phyloP scores from a whole-genome alignment of 208 protist species.

The Leishmania mexicana region DNA sequence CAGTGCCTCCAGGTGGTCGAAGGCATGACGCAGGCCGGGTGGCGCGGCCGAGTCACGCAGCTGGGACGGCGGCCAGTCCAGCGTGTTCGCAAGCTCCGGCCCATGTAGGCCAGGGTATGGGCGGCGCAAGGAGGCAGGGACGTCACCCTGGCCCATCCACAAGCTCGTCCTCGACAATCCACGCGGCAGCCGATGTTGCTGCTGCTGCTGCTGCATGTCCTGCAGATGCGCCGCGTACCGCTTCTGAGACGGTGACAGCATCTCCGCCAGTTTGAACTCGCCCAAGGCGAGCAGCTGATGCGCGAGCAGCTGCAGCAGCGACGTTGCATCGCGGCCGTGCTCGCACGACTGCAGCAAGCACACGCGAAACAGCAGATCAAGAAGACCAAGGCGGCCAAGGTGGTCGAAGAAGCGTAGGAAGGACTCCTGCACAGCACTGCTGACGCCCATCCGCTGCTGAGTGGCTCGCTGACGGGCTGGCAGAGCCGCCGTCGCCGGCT shows the following conservation, averaged over 20 bases:
- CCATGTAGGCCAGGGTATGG: background rate
- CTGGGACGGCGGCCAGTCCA: background rate
- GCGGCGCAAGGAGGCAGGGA: background rate
- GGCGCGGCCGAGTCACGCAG: background rate
- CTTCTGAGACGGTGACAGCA: slow-evolving; percentile 22
- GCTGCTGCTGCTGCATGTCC: slow-evolving; percentile 7
- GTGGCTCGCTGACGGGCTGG: slow-evolving; percentile 26
- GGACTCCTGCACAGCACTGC: slow-evolving; percentile 9
- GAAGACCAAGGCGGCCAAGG: slow-evolving; percentile 46
- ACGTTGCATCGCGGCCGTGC: slow-evolving; percentile 61
- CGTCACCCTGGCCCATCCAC: background rate
- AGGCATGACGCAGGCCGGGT: background rate
- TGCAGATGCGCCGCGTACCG: slow-evolving; percentile 14
- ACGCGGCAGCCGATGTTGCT: slow-evolving; percentile 2
- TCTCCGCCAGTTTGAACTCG: slow-evolving; percentile 31
- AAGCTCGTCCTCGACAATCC: background rate
- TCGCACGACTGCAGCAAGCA: slow-evolving; percentile 45
- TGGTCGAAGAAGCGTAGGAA: slow-evolving; percentile 46
- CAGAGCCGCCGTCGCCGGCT: slow-evolving; percentile 13
- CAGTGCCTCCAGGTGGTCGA: background rate
- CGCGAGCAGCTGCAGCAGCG: slow-evolving; percentile 63
- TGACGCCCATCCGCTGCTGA: slow-evolving; percentile 9
- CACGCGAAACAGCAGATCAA: slow-evolving; percentile 56
- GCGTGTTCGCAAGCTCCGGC: background rate
- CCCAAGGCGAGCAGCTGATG: slow-evolving; percentile 47